Percentiles rank a stretch among this genome's conserved stretches.
Conservation (phyloP, 2,329 filamentous ascomycete genomes). For the Hortaea werneckii region DNA sequence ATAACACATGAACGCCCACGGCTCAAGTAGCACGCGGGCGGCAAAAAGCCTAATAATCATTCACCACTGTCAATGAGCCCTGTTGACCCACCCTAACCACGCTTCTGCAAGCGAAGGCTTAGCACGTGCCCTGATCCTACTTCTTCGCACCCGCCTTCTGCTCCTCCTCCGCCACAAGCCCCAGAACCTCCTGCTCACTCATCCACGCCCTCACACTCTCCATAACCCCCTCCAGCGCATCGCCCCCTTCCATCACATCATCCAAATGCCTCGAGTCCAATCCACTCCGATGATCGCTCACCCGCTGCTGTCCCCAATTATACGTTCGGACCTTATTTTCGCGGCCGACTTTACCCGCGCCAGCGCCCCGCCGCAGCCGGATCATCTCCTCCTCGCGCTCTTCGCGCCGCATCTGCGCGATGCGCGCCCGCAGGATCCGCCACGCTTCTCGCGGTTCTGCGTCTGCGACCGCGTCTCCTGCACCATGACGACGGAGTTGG, state of each 20-base stretch:
- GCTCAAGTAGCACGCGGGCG: too few relatives aligned
- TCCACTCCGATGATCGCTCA: slow-evolving; percentile 80
- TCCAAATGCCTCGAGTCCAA: slow-evolving; percentile 71
- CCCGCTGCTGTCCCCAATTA: slow-evolving; percentile 68
- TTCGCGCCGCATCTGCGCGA: slow-evolving; percentile 72
- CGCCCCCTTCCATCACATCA: slow-evolving; percentile 66
- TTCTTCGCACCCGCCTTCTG: neutral
- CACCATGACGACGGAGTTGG: slow-evolving; percentile 77
- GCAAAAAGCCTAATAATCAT: too few relatives aligned
- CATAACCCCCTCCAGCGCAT: slow-evolving; percentile 65
- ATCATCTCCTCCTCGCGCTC: slow-evolving; percentile 72
- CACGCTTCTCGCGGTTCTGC: slow-evolving; percentile 83
- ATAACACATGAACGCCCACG: too few relatives aligned
- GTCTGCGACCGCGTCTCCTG: slow-evolving; percentile 88
- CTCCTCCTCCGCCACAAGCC: slow-evolving; percentile 35
- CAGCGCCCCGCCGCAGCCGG: slow-evolving; percentile 64
- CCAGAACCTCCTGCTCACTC: slow-evolving; percentile 61
- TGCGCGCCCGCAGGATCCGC: slow-evolving; percentile 68
- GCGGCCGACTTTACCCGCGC: slow-evolving; percentile 69
- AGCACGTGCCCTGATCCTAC: too few relatives aligned
- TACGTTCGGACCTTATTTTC: slow-evolving; percentile 93
- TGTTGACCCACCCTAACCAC: too few relatives aligned
- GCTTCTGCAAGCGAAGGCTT: too few relatives aligned
- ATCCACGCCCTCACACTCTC: slow-evolving; percentile 69
- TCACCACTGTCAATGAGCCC: too few relatives aligned